Evolutionary conservation across 176 grass and related monocot species (phyloP).

Genomic region (Alloteropsis semialata): DNA sequence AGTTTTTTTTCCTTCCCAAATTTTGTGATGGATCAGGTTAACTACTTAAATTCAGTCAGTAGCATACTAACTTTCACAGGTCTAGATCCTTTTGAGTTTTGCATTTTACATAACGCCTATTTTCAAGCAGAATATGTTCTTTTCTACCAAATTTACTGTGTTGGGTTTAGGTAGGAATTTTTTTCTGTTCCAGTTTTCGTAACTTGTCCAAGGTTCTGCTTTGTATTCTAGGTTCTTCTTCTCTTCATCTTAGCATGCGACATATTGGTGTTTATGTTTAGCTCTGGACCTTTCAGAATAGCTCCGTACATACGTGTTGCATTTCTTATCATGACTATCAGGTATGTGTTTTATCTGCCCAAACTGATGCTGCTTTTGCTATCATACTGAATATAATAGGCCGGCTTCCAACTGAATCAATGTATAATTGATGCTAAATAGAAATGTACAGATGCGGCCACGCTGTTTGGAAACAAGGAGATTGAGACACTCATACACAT

Average conservation of each 20-base stretch:
- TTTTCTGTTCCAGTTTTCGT: neutral
- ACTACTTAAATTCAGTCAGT: constrained; percentile 24
- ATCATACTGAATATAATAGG: constrained; percentile 1
- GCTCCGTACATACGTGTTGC: constrained; percentile 85
- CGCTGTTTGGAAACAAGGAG: constrained; percentile 12
- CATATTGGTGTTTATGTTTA: constrained; percentile 64
- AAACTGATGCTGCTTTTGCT: constrained; percentile 18
- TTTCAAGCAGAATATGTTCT: neutral
- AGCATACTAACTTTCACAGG: neutral
- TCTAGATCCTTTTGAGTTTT: constrained; percentile 7
- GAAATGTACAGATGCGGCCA: neutral
- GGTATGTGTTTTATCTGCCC: constrained; percentile 51
- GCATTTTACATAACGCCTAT: neutral
- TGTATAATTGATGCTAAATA: constrained; percentile 1
- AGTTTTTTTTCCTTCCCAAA: neutral
- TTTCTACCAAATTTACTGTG: neutral
- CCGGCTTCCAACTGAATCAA: constrained; percentile 10
- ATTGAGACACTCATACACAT: neutral
- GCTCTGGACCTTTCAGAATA: constrained; percentile 71
- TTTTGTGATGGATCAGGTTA: neutral
- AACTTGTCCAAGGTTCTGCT: constrained; percentile 30
- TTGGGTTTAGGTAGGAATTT: neutral
- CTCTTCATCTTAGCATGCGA: constrained; percentile 84
- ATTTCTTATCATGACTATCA: constrained; percentile 78
- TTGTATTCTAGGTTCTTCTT: constrained; percentile 73